These are phyloP conservation scores for Thermomyces lanuginosus DNA, from an alignment of 2,329 filamentous ascomycete genomes.

Conservation along the genomic window DNA sequence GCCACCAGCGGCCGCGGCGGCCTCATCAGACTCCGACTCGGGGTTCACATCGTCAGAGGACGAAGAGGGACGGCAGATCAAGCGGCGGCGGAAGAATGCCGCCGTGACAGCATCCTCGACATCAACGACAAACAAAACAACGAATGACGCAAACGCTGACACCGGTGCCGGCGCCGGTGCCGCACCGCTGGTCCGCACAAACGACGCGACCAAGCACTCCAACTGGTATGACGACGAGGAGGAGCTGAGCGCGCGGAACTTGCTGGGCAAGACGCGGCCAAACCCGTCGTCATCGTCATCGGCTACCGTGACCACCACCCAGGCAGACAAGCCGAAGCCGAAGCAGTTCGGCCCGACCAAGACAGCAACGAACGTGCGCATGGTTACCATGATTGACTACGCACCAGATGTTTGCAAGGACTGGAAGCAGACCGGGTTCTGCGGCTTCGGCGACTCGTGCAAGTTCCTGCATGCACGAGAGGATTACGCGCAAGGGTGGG, in stretches of 20 bases:
- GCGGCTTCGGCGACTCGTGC: conserved; percentile 56
- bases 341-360: conserved; percentile 72
- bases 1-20: conserved; percentile 46
- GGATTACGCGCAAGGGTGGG: conserved; percentile 76
- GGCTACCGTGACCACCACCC: conserved; percentile 27
- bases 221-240: conserved; percentile 78
- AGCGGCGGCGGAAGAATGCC: conserved; percentile 57
- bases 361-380: conserved; percentile 70
- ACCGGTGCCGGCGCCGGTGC: conserved; percentile 45
- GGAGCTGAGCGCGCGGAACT: conserved; percentile 33
- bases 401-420: conserved; percentile 92
- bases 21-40: conserved; percentile 32
- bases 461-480: conserved; percentile 49
- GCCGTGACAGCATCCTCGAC: conserved; percentile 49
- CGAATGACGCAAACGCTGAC: conserved; percentile 31
- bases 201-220: conserved; percentile 76
- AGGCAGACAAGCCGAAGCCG: conserved; percentile 65
- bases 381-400: conserved; percentile 78
- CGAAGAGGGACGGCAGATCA: conserved; percentile 59
- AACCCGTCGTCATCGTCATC: conserved; percentile 10
- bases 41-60: conserved; percentile 61
- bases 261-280: conserved; percentile 17
- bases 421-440: conserved; percentile 62
- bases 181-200: conserved; percentile 47
- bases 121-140: conserved; percentile 16